Base-by-base conservation (phyloP, 345 rosid genomes). In the Linum tenue region DNA sequence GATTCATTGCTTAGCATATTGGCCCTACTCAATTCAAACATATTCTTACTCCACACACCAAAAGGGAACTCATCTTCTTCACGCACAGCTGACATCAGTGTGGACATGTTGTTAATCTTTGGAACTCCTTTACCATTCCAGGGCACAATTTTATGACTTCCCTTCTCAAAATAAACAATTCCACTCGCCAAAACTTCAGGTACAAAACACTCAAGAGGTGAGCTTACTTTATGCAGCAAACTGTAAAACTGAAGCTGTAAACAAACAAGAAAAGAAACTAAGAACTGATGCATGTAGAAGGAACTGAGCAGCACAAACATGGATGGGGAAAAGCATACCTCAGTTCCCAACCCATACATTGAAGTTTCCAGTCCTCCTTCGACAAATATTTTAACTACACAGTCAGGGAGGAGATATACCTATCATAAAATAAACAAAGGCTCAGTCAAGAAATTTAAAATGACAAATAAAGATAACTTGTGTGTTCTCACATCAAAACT, bases 91-190 rank as follows among this genome's bases (percentile, higher is more conserved):
- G 82, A 76, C 68, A 72, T 62, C 69, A 83, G 57, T 79, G 67
- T 81, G 81, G 83, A 75, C 61, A 71, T 70, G n/a, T 63, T 42
- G 73, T 89, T 77, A 44, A 85, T 78, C 66, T 75, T 76, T 66
- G 94, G 97, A 65, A 87, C 79, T 68, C 71, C 88, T 82, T 78
- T 88, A n/a, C 98, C 98, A 79, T 87, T 86, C 98, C 98, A 92
- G 53, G 89, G 81, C 67, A 79, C 81, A 70, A 85, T 81, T 63
- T 70, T 81, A 66, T 65, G 77, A 39, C 87, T 80, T 69, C 88
- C 95, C 69, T 83, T 80, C 59, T 90, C 89, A 31, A 85, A 69
- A 72, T 80, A 80, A 62, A 92, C 79, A 59, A 92, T 82, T 56
- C 98, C 98, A 38, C 89, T 90, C 12, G 86, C 87, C 74, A 87